Evolutionary conservation across 2,329 filamentous ascomycete species (phyloP), one percentile per base, ranked within the genome.

Genomic region (Emericellopsis atlantica): DNA sequence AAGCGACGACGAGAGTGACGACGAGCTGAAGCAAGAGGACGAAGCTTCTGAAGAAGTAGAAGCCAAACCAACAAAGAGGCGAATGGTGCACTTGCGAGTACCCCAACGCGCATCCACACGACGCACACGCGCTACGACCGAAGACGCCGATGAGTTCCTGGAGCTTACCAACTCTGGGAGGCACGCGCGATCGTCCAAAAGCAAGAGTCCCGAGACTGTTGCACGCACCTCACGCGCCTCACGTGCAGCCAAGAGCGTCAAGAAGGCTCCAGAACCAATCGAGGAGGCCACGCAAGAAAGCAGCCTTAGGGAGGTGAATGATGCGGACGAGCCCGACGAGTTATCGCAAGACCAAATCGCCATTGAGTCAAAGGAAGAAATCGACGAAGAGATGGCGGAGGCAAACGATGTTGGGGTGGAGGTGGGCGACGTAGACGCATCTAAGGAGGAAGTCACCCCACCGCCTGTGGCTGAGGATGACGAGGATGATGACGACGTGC

Each of bases 141-240:
- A 70, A 36, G 73, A 77, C 37, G 62, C 64, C 0, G 72, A 76
- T 35, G 62, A 69, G 5, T 65, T 78, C 6, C 54, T 78, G 5
- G 74, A 79, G 49, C 60, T 81, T 12, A 72, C 76, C 6, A 72
- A 66, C 48, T 80, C 76, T 7, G 77, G 76, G n/a, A 69, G 65
- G 43, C 76, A 81, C 46, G 69, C 66, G 16, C 61, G 61, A 15
- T 67, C 69, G 34, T 73, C 72, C 23, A 64, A 62, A 41, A 79
- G 73, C 48, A 66, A 62, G 48, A 78, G 72, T 45, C 76, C 76
- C 0, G 76, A 81, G 46, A 53, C 67, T 4, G 52, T 64, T 15
- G 52, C 58, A 12, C 64, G 66, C 23, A 55, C 47, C 9, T 60
- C 57, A 3, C 61, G 72, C 44, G 57, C 66, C 5, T 69, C 69